Conservation (phyloP, 2,329 filamentous ascomycete species). For the Aspergillus nomiae region DNA sequence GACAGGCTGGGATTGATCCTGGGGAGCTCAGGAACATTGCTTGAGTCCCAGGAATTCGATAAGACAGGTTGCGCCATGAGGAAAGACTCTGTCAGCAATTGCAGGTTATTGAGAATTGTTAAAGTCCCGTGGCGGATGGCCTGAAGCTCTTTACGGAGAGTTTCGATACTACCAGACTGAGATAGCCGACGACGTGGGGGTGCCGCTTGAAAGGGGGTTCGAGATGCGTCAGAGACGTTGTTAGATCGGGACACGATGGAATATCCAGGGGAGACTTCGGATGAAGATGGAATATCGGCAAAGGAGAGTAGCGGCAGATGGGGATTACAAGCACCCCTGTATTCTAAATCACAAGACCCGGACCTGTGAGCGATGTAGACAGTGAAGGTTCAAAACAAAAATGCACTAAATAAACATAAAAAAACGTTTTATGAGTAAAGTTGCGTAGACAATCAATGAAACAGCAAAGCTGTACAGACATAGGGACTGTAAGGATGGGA, state of each 20-base stretch:
- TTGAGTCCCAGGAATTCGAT: neutral
- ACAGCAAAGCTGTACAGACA: neutral
- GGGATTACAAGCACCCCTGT: conserved; percentile 11
- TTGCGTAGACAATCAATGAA: neutral
- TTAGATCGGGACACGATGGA: neutral
- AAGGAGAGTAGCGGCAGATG: neutral
- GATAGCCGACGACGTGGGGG: neutral
- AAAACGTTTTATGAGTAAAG: conserved; percentile 6
- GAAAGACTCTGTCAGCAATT: neutral
- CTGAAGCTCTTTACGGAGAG: conserved; percentile 11
- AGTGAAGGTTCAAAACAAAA: conserved; percentile 6
- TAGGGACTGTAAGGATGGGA: conserved; percentile 1
- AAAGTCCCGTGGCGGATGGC: conserved; percentile 8
- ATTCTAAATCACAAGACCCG: conserved; percentile 14
- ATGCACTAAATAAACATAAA: conserved; percentile 2
- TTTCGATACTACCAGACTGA: conserved; percentile 7
- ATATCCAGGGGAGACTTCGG: neutral
- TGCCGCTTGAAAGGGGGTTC: neutral
- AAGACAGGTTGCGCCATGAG: conserved; percentile 2
- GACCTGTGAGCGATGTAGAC: conserved; percentile 13
- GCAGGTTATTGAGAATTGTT: conserved; percentile 6
- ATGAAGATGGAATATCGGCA: neutral
- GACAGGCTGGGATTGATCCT: neutral
- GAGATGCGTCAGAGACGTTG: neutral
- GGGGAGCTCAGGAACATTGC: neutral